phyloP scores from a whole-genome alignment of 2,329 filamentous ascomycete genomes.

The Curvularia spicifera region DNA sequence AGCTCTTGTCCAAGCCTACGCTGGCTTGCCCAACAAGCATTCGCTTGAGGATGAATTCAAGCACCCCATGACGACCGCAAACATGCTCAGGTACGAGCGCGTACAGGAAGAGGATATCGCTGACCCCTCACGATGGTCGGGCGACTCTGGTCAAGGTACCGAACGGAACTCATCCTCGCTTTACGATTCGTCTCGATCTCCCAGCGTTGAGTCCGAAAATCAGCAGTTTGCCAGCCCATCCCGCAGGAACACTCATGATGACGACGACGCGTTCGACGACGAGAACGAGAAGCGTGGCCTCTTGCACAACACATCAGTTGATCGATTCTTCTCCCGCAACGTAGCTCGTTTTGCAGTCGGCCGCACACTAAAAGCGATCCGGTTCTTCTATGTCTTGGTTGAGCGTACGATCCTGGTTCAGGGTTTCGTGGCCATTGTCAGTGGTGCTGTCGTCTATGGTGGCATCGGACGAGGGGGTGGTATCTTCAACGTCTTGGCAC shows the following conservation, averaged over 20 bases:
- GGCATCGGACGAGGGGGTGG: slow-evolving; percentile 76
- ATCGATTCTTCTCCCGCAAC: slow-evolving; percentile 61
- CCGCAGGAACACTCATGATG: slow-evolving; percentile 49
- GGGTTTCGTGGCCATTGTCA: slow-evolving; percentile 74
- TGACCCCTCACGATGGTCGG: slow-evolving; percentile 48
- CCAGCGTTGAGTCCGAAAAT: slow-evolving; percentile 58
- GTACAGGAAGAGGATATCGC: slow-evolving; percentile 41
- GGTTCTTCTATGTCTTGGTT: slow-evolving; percentile 68
- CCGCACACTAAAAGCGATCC: slow-evolving; percentile 63
- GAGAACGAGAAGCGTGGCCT: slow-evolving; percentile 55
- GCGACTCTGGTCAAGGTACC: slow-evolving; percentile 67
- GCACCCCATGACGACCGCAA: slow-evolving; percentile 43
- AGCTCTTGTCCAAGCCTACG: slow-evolving; percentile 68
- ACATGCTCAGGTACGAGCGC: slow-evolving; percentile 50
- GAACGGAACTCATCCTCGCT: slow-evolving; percentile 72
- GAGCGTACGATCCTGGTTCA: slow-evolving; percentile 80
- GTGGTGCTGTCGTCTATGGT: slow-evolving; percentile 77
- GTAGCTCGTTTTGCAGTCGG: slow-evolving; percentile 63
- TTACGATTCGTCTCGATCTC: slow-evolving; percentile 69
- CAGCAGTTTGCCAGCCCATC: slow-evolving; percentile 48
- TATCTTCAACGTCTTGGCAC: slow-evolving; percentile 85
- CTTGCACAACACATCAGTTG: slow-evolving; percentile 55
- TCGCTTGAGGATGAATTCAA: slow-evolving; percentile 25
- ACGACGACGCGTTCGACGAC: slow-evolving; percentile 54
- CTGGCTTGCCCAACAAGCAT: slow-evolving; percentile 53